Base-by-base conservation (phyloP, 441 rosid genomes). In the Heliophila coronopifolia region DNA sequence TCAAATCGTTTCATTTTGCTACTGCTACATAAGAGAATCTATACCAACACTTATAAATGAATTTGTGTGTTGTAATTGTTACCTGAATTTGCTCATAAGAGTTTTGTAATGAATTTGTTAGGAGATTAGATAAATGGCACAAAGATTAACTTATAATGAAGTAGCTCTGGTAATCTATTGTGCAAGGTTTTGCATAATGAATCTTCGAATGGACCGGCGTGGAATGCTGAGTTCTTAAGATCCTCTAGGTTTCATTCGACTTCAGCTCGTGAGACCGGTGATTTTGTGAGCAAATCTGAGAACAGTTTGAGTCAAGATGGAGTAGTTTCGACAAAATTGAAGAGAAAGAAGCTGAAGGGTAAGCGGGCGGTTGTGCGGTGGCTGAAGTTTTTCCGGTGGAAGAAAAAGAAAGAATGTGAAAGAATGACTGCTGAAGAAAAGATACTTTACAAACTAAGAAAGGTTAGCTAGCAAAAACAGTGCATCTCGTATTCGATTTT, bases 361-460 rank as follows among this genome's bases (percentile, higher is more conserved):
- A 88, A 88, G 63, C 73, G 95, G 5, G 94, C 88, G 3, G 88
- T 88, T 30, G 92, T 85, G n/a, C 77, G 81, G 70, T 88, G 94
- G 97, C 72, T 92, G 1, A 92, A 85, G 75, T 75, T 64, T 68
- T 83, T 92, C 72, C 77, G 95, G 61, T 86, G 83, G 81, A 88
- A 92, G 83, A 92, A 88, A 70, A 88, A 83, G 83, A 92, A 77
- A 75, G 94, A 83, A 30, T 74, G 63, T 32, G 84, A 77, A 64
- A 80, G 95, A 69, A 86, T 92, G 99, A 92, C 94, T 12, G 55
- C 69, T 2, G 95, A 88, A 68, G 90, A 88, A 67, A 88, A 81
- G 58, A 48, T 81, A 55, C 49, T 86, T 25, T 78, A 66, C 78
- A 92, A 92, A 66, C 68, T 92, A 61, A 77, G 61, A 42, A 88